Base-by-base conservation (phyloP, 768 basidiomycete genomes). In the Mycena polygramma region DNA sequence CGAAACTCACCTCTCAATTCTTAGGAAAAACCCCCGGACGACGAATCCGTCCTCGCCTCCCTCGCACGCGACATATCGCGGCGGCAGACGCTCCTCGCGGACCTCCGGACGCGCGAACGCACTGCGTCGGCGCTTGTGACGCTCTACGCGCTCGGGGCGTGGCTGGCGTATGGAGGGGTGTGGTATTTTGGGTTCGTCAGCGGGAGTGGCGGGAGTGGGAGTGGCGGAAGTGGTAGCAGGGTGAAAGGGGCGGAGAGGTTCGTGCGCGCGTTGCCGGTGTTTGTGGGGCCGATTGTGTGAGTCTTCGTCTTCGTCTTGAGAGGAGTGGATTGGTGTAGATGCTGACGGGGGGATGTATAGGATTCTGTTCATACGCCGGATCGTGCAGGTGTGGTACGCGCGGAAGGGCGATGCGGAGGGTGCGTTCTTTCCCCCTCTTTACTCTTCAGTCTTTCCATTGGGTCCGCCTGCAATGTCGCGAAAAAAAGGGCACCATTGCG, bases 41-140 rank as follows among this genome's bases (percentile, higher is more conserved):
- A 96, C 82, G 94, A 94, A 76, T 85, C 90, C 24, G 81, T 94
- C 66, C 88, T 96, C 37, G 87, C 91, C 26, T 79, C 83, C 53
- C 85, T 96, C 62, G 90, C 91, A 11, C 79, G 82, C 26, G 88
- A 92, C 76, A 92, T 96, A 63, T 87, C 90, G 76, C 90, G 91
- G 69, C 89, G 92, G 19, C 91, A 94, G 80, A 84, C 88, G 51
- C 87, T 88, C 68, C 88, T 96, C 19, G 89, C 92, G 1, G 95
- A 95, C 77, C 93, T 97, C 73, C 90, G 94, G n/a, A 81, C 94
- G 63, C 89, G 95, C 49, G 94, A 97, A 80, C 88, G 94, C 37
- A 86, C 95, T 10, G 86, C 94, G 1, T 93, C 92, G n/a, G 83
- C 95, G 60, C 84, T 92, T 53, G 90, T 91, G 57, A 95, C 96